phyloP scores from a whole-genome alignment of 352 stramenopile species.

The Pythium brachiatum region DNA sequence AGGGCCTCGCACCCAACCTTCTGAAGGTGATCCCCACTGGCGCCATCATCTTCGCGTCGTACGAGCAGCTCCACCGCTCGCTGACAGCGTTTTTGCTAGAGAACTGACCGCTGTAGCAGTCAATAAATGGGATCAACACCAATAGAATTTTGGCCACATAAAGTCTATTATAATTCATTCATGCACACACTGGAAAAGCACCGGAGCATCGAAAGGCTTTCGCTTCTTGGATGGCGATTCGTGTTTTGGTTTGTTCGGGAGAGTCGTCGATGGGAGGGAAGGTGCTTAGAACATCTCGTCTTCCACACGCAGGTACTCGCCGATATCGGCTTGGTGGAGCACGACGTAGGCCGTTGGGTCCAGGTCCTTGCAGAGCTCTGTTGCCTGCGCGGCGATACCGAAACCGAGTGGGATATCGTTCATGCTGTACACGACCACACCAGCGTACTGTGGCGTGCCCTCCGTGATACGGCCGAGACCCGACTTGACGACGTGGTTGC shows the following conservation, averaged over 20 bases:
- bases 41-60: slow-evolving; percentile 92
- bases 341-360: slow-evolving; percentile 97
- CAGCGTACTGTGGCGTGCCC: slow-evolving; percentile 96
- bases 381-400: slow-evolving; percentile 95
- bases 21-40: slow-evolving; percentile 95
- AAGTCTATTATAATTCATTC: slow-evolving; percentile 23
- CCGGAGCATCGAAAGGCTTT: not conserved
- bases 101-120: slow-evolving; percentile 23
- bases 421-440: slow-evolving; percentile 99
- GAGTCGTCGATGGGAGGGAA: not conserved
- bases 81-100: slow-evolving; percentile 52
- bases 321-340: slow-evolving; percentile 98
- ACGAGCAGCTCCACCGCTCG: slow-evolving; percentile 74
- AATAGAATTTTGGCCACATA: slow-evolving; percentile 7
- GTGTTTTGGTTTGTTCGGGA: not conserved
- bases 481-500: slow-evolving; percentile 99
- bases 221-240: not conserved
- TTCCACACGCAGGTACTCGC: slow-evolving; percentile 98
- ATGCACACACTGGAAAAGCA: slow-evolving; percentile 7
- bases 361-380: slow-evolving; percentile 94
- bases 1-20: slow-evolving; percentile 94
- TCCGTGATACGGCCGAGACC: slow-evolving; percentile 98
- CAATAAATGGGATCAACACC: slow-evolving; percentile 13
- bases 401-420: slow-evolving; percentile 98
- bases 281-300: slow-evolving; percentile 95